Base-by-base conservation (phyloP, 257 asterid genomes). In the Ballota nigra region DNA sequence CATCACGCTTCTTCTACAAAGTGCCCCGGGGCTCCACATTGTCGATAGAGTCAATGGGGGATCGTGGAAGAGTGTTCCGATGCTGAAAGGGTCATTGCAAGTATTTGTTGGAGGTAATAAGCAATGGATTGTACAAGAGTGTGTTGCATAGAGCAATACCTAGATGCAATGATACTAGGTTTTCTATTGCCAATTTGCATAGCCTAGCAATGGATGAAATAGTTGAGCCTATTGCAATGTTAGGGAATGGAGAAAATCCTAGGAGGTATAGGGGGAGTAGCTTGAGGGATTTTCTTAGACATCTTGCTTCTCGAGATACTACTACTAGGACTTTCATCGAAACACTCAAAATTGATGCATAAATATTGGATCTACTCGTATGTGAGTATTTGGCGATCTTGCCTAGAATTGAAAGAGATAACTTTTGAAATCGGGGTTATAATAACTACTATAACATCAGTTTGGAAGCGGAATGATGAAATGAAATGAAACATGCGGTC, bases 151-250 rank as follows among this genome's bases (percentile, higher is more conserved):
- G 78, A 51, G 86, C 71, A 6, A 58, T 68, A 9, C 79, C 71
- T 0, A 68, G 66, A 19, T 51, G 63, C 4, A 24, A 31, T 20
- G 24, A 36, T 52, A 43, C 72, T 43, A 71, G 86, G 83, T 13
- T 84, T 19, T 84, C 88, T 2, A 73, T 84, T 5, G 83, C 70
- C 1, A 61, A 31, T 47, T 47, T 59, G 9, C 86, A 71, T 12
- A 81, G 83, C 52, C 71, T 79, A 1, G 79, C 63, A 9, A 79
- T 82, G 77, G 86, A 84, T 77, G 80, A 79, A 4, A 58, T 79
- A 8, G 69, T 84, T 40, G 77, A 63, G 78, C 84, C 84, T 52
- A 72, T 77, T 57, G 38, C 40, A 4, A 29, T 70, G 63, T 53
- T 73, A n/a, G n/a, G n/a, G n/a, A n/a, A n/a, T n/a, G n/a, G n/a